Conservation (phyloP, 306 rosid genomes). For the Castanea crenata region DNA sequence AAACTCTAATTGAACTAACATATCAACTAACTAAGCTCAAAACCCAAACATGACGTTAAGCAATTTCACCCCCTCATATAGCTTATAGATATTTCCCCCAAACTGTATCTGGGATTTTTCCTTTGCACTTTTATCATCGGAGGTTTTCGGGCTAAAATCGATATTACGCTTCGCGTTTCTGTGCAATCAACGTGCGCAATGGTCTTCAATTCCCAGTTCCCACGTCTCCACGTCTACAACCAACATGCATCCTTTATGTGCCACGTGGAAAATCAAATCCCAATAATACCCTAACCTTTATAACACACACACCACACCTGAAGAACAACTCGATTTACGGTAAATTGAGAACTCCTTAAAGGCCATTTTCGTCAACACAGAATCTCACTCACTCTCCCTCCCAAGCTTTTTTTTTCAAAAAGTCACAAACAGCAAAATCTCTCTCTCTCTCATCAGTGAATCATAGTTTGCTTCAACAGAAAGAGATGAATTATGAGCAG, state of each 20-base stretch:
- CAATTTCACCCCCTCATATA: too few relatives aligned
- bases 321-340: neutral
- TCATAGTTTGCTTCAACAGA: neutral
- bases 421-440: neutral
- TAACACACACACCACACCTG: neutral
- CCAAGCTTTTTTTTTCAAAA: conserved; percentile 17
- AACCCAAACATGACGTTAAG: too few relatives aligned
- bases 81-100: too few relatives aligned
- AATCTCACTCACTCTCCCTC: conserved; percentile 12
- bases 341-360: neutral
- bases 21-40: too few relatives aligned
- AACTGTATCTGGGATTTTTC: too few relatives aligned
- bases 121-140: too few relatives aligned
- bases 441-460: neutral
- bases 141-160: too few relatives aligned
- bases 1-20: too few relatives aligned
- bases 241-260: neutral
- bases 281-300: neutral
- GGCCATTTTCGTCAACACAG: neutral
- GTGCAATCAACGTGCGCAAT: too few relatives aligned
- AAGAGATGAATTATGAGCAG: conserved; percentile 57
- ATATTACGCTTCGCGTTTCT: too few relatives aligned
- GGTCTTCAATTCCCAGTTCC: too few relatives aligned
- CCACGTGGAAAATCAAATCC: neutral
- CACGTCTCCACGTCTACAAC: too few relatives aligned